Percentiles rank a stretch among this genome's conserved stretches.
phyloP scores from a whole-genome alignment of 129 eudicot genomes.

The Artemisia annua region DNA sequence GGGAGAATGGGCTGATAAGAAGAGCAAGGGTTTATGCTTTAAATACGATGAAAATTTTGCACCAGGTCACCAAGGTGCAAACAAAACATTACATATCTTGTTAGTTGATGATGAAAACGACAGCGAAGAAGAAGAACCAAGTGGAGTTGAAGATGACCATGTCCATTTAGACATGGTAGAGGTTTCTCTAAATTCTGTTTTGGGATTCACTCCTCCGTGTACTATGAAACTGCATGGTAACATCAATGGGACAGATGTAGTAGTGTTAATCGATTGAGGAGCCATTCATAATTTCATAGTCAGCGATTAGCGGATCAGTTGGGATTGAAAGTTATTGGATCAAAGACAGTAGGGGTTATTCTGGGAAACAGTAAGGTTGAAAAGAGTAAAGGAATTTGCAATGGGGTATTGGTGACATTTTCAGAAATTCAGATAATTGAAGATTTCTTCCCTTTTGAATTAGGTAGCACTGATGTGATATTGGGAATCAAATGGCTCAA shows the following conservation, averaged over 20 bases:
- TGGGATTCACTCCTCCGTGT: not conserved
- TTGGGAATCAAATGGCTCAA: not conserved
- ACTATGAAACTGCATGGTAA: not conserved
- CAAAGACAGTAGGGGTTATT: no score
- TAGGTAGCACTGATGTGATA: not conserved
- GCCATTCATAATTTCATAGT: not conserved
- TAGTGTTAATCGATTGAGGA: not conserved
- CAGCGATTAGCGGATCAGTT: not conserved
- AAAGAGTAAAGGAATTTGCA: slow-evolving; percentile 7
- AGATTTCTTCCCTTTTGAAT: not conserved
- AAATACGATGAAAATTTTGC: no score
- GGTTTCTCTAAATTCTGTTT: not conserved
- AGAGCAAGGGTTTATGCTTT: no score
- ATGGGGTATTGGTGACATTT: not conserved
- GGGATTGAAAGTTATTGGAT: no score
- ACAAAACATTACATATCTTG: not conserved
- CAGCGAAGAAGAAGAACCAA: not conserved
- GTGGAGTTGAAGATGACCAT: not conserved
- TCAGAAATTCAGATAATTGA: not conserved
- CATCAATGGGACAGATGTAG: not conserved
- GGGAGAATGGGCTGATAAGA: no score
- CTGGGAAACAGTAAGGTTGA: not conserved
- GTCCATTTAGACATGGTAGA: not conserved
- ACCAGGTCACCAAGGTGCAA: not conserved
- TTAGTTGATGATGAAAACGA: not conserved